Base-by-base conservation (phyloP, 1,284 basidiomycete species). In the Sporisorium exsertum region DNA sequence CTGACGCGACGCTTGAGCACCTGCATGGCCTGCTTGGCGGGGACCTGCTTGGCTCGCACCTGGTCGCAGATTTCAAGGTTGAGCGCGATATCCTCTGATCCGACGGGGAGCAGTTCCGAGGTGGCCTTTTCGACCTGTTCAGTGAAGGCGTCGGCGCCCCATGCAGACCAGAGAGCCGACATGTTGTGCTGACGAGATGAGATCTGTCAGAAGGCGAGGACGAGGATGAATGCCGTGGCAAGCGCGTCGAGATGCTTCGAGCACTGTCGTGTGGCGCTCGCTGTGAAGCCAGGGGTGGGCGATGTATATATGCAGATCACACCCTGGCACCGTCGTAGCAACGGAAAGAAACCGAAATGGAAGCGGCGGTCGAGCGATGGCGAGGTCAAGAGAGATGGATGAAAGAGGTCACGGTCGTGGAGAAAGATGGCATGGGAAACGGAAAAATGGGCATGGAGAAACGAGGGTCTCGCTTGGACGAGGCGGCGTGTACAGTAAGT, bases 51-150 rank as follows among this genome's bases (percentile, higher is more conserved):
- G 18, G 94, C 94, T 62, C 95, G 90, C 84, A 99, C 80, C 87
- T 96, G 92, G 87, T 99, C 96, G 77, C 94, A 95, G 88, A 98
- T 94, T 85, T 98, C 95, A 72, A 99, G 91, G 82, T 94, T 94
- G 76, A 95, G 89, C 3, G 94, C 93, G 49, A 98, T 95, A 86
- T 98, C 95, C 86, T 96, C 94, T 20, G 87, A 79, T 84, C 87
- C 55, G 75, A 88, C 79, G 45, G 94, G 93, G 56, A 94, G 87
- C 33, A 94, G 88, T 86, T 95, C 93, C 15, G 94, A 94, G 24
- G 94, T 96, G 46, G 93, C 93, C 87, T 93, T 94, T 87, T 95
- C 94, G 32, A 81, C 79, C 45, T 77, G 75, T 27, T 81, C 81
- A 10, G 73, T 72, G 64, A 82, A 82, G 55, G 80, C 73, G 46